These are phyloP conservation scores for Rosa rugosa DNA, from an alignment of 306 rosid genomes.

Conservation along the genomic window DNA sequence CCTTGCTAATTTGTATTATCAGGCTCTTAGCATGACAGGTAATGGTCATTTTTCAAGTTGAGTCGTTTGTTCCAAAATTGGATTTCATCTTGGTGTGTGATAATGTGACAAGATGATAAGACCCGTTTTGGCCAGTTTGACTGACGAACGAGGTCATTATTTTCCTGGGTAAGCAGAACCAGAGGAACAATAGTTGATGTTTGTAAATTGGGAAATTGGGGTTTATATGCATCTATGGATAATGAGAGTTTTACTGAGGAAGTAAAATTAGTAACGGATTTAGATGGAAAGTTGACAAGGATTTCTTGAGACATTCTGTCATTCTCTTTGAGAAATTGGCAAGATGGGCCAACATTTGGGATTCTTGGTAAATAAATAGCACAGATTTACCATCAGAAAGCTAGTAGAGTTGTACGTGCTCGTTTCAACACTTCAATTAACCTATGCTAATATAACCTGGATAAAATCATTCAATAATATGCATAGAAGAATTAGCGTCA, in stretches of 20 bases:
- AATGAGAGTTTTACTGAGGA: too few relatives aligned
- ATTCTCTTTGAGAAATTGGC: not conserved
- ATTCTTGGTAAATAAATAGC: too few relatives aligned
- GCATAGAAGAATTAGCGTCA: not conserved
- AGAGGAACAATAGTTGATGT: too few relatives aligned
- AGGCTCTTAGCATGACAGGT: not conserved
- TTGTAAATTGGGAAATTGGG: too few relatives aligned
- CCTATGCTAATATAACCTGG: not conserved
- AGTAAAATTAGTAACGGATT: too few relatives aligned
- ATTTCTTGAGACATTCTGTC: too few relatives aligned
- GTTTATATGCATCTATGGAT: too few relatives aligned
- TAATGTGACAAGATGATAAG: not conserved
- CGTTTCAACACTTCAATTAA: not conserved
- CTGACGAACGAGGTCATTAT: too few relatives aligned
- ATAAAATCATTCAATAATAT: not conserved
- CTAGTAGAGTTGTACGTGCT: not conserved
- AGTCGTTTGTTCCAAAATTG: not conserved
- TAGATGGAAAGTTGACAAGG: too few relatives aligned
- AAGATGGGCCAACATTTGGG: not conserved
- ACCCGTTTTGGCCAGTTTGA: not conserved
- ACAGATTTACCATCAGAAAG: not conserved
- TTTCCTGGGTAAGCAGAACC: too few relatives aligned
- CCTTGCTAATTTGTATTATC: not conserved
- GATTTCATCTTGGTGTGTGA: too few relatives aligned
- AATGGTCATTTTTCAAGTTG: not conserved